These are phyloP conservation scores for Penstemon barbatus DNA, from an alignment of 257 asterid species.

Conservation along the genomic window DNA sequence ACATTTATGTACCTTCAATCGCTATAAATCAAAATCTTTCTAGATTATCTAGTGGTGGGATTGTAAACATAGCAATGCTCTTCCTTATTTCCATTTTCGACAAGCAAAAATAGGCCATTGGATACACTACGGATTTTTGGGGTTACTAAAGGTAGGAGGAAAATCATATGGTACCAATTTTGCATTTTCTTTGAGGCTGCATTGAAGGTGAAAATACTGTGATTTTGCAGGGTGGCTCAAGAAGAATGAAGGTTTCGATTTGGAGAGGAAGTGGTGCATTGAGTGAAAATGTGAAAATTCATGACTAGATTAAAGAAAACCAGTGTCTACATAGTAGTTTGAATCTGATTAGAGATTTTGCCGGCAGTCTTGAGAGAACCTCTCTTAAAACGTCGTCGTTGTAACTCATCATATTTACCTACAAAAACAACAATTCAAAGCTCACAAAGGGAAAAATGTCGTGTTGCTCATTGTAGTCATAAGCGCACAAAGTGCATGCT, in stretches of 20 bases:
- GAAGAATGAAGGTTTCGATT: conserved; percentile 26
- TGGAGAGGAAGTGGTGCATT: conserved; percentile 10
- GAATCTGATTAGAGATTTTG: conserved; percentile 2
- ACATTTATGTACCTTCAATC: no score
- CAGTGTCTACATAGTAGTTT: conserved; percentile 29
- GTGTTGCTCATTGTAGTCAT: no score
- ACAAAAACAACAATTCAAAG: no score
- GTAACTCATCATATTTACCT: conserved; percentile 20
- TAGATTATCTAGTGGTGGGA: no score
- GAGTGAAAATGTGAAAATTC: conserved; percentile 33
- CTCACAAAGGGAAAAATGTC: no score
- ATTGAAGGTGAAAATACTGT: conserved; percentile 26
- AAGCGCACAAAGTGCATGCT: no score
- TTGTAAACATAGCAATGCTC: no score
- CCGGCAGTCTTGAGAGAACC: neutral
- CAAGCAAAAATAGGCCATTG: conserved; percentile 41
- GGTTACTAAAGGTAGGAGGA: conserved; percentile 23
- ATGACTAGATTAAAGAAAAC: conserved; percentile 30
- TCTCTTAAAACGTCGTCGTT: conserved; percentile 18
- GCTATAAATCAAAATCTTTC: no score
- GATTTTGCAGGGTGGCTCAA: conserved; percentile 26
- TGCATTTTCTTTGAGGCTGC: neutral
- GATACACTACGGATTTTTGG: conserved; percentile 30
- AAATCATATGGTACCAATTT: conserved; percentile 28
- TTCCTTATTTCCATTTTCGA: no score